Evolutionary conservation across 148 eudicot genomes (phyloP).

Genomic region (Cornus kousa): DNA sequence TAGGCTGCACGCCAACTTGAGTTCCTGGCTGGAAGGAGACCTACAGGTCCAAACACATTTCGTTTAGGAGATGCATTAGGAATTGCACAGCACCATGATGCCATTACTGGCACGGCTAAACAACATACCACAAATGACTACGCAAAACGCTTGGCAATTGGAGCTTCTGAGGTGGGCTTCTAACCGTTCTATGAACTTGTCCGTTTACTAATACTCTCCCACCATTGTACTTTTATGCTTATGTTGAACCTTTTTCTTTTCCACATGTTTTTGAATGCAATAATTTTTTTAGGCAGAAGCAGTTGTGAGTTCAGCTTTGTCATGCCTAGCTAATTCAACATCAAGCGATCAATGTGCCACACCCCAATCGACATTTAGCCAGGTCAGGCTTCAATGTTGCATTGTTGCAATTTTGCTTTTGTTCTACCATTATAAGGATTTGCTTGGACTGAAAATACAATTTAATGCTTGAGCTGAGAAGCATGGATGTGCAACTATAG

Average conservation of each 20-base stretch:
- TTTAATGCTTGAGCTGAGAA: neutral
- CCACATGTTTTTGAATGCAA: slow-evolving; percentile 10
- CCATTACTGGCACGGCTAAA: slow-evolving; percentile 77
- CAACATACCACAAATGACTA: slow-evolving; percentile 82
- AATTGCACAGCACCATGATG: slow-evolving; percentile 88
- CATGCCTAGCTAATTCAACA: slow-evolving; percentile 48
- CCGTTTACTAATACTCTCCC: slow-evolving; percentile 1
- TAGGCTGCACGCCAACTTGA: slow-evolving; percentile 95
- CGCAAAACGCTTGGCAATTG: slow-evolving; percentile 65
- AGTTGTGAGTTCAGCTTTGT: slow-evolving; percentile 59
- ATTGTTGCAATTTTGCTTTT: neutral
- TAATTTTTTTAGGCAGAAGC: slow-evolving; percentile 55
- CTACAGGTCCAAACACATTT: slow-evolving; percentile 48
- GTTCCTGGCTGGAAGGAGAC: slow-evolving; percentile 53
- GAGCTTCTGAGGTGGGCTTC: slow-evolving; percentile 64
- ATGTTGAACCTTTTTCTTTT: neutral
- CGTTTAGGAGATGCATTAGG: slow-evolving; percentile 86
- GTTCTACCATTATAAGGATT: neutral
- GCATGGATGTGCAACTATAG: neutral
- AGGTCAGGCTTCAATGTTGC: slow-evolving; percentile 37
- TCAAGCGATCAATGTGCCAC: slow-evolving; percentile 33
- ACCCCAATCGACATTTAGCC: slow-evolving; percentile 38
- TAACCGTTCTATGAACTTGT: neutral
- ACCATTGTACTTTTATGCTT: neutral
- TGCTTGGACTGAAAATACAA: neutral